Evolutionary conservation across 1,139 yeast genomes (phyloP).

Genomic region (Arxiozyma heterogenica): DNA sequence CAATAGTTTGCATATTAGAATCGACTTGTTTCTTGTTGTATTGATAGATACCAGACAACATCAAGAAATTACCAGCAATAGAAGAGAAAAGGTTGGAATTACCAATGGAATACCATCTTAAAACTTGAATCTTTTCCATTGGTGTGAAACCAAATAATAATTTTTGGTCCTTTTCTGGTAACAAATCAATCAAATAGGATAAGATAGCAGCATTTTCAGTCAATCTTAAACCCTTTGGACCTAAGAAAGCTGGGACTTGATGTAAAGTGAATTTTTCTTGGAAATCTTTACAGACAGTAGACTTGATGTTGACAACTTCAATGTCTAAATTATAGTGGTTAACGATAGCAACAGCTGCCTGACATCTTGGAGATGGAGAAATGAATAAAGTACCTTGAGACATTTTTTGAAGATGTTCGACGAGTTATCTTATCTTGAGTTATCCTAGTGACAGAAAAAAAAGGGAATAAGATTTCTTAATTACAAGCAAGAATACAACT

Average conservation of each 20-base stretch:
- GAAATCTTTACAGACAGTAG: conserved; percentile 33
- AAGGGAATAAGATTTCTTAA: background rate
- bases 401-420: conserved; percentile 35
- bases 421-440: background rate
- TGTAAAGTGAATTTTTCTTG: conserved; percentile 55
- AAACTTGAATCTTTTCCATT: conserved; percentile 56
- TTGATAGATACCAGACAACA: conserved; percentile 38
- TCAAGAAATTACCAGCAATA: conserved; percentile 27
- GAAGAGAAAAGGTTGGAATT: conserved; percentile 43
- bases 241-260: conserved; percentile 69
- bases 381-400: conserved; percentile 59
- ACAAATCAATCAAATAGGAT: conserved; percentile 27
- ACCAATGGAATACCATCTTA: conserved; percentile 65
- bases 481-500: too few relatives aligned
- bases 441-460: background rate
- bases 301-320: conserved; percentile 41
- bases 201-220: conserved; percentile 69
- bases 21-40: conserved; percentile 74
- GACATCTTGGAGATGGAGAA: conserved; percentile 40
- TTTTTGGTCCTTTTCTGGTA: conserved; percentile 21
- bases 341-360: conserved; percentile 64
- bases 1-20: conserved; percentile 36
- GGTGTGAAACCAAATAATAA: conserved; percentile 48
- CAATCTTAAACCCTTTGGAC: conserved; percentile 71
- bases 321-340: conserved; percentile 71